Conservation (phyloP, 495 filamentous ascomycete genomes). For the Poronia punctata region DNA sequence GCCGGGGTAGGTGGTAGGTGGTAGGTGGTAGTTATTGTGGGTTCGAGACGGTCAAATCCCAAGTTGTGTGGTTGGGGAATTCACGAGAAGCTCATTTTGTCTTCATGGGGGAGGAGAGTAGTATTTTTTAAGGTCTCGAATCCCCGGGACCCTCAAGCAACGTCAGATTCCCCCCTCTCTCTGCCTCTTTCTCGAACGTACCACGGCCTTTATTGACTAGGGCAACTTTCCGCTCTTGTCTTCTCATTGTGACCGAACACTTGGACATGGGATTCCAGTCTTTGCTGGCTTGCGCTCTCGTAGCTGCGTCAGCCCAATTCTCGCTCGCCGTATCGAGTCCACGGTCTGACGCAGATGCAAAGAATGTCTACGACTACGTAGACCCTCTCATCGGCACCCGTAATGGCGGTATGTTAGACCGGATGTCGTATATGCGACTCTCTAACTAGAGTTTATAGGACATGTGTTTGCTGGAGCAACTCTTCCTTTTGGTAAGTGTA, state of each 20-base stretch:
- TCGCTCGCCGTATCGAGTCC: slow-evolving; percentile 4
- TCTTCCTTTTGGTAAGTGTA: slow-evolving; percentile 50
- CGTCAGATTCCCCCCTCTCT: too few relatives aligned
- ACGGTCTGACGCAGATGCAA: slow-evolving; percentile 7
- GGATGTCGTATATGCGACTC: slow-evolving; percentile 13
- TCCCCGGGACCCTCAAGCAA: too few relatives aligned
- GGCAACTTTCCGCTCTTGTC: too few relatives aligned
- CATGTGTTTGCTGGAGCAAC: slow-evolving; percentile 51
- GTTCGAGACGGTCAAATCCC: too few relatives aligned
- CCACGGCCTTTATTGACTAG: too few relatives aligned
- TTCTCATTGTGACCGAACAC: slow-evolving; percentile 1
- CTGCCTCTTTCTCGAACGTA: too few relatives aligned
- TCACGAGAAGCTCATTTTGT: too few relatives aligned
- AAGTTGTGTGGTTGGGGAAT: too few relatives aligned
- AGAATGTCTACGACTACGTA: slow-evolving; percentile 28
- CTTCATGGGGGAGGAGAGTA: too few relatives aligned
- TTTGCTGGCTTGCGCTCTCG: slow-evolving; percentile 11
- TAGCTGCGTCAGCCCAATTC: slow-evolving; percentile 11
- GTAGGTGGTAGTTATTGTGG: too few relatives aligned
- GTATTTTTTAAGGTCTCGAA: too few relatives aligned
- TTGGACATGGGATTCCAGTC: slow-evolving; percentile 18
- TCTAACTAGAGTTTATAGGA: slow-evolving; percentile 33
- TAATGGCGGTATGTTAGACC: slow-evolving; percentile 50
- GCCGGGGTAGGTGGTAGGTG: too few relatives aligned
- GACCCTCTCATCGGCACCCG: slow-evolving; percentile 54